Evolutionary conservation across 176 grass and related monocot genomes (phyloP).

Genomic region (Musa itinerans): DNA sequence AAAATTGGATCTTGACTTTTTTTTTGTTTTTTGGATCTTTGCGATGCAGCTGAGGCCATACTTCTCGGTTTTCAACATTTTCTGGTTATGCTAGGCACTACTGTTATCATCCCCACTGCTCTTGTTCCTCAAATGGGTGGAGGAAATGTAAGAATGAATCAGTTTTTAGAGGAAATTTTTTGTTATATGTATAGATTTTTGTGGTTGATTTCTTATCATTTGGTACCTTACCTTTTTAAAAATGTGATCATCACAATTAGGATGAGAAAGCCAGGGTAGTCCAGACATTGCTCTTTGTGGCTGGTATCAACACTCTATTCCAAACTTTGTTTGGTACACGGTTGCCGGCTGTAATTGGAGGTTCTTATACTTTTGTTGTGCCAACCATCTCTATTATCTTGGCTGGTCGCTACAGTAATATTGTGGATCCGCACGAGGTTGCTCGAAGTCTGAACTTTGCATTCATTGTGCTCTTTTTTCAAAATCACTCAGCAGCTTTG

Average conservation of each 20-base stretch:
- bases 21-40: not conserved
- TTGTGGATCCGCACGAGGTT: constrained; percentile 65
- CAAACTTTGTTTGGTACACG: constrained; percentile 94
- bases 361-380: constrained; percentile 85
- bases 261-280: constrained; percentile 92
- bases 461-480: not conserved
- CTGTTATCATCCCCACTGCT: constrained; percentile 95
- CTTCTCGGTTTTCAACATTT: constrained; percentile 98
- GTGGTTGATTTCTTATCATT: not conserved
- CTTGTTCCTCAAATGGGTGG: constrained; percentile 99
- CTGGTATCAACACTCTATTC: constrained; percentile 85
- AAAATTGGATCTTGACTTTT: not conserved
- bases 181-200: not conserved
- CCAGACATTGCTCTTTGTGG: constrained; percentile 83
- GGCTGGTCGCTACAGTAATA: constrained; percentile 74
- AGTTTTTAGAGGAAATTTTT: not conserved
- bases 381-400: constrained; percentile 94
- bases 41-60: constrained; percentile 78
- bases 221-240: not conserved
- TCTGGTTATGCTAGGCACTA: constrained; percentile 94
- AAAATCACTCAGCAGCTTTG: constrained; percentile 26
- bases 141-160: constrained; percentile 63
- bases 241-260: constrained; percentile 26
- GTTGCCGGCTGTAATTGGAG: constrained; percentile 84
- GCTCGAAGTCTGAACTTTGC: constrained; percentile 16